Evolutionary conservation across 2,329 filamentous ascomycete species (phyloP), one percentile per base, ranked within the genome.

Genomic region (Blastomyces percursus): DNA sequence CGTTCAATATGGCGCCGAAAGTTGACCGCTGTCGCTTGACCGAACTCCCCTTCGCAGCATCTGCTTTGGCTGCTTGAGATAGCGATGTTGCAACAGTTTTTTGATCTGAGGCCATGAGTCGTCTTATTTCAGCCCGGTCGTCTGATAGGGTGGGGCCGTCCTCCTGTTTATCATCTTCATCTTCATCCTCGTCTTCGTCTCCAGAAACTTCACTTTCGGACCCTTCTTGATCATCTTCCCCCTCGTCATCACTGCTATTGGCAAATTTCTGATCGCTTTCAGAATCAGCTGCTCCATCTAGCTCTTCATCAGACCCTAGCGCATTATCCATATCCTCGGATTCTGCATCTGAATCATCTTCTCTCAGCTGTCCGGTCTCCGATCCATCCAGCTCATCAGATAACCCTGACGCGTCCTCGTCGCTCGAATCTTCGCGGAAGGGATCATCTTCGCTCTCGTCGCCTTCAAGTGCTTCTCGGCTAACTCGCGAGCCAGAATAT

Each of bases 1-100:
- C 84, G 76, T 96, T 96, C 40, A 99, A 82, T 0, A 97, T 83
- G 0, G 89, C 85, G 68, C 97, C 93, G 71, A 96, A 99, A 0
- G 87, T 85, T 65, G 87, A 87, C 60, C 91, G 86, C 76, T 99
- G 94, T 63, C 86, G 81, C 69, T 91, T 93, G 46, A 99, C 90
- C 0, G 93, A 93, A 61, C 83, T 78, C 14, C 94, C 94, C 75
- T 97, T 97, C 51, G 87, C 84, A 4, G 88, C 85, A 72, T 97
- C 94, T 61, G 85, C 85, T 70, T 87, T 86, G 60, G 86, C 86
- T 1, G 88, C 86, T 70, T 87, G 80, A 1, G 83, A 82, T 50
- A 88, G 78, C 9, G 84, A 85, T 21, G 84, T 82, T 7, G 86
- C 80, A 46, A 90, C 82, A 3, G 79, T 82, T 70, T 86, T 87